Base-by-base conservation (phyloP, 306 rosid genomes). In the Abrus precatorius region DNA sequence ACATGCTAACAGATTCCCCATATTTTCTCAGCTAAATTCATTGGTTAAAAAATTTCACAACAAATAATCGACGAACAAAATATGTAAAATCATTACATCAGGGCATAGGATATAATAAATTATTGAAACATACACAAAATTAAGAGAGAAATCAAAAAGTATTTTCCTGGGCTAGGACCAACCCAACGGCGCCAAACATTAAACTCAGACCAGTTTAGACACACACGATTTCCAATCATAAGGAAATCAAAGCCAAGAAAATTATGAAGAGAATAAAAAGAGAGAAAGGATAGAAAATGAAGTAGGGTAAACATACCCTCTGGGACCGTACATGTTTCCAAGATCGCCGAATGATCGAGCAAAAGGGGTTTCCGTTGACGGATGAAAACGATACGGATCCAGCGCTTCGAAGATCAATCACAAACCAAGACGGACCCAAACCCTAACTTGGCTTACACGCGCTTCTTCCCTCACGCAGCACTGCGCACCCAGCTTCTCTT, bases 301-400 rank as follows among this genome's bases (percentile, higher is more conserved):
- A 55, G 71, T 6, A 50, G 13, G 6, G 28, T 1, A 0, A 6
- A 55, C 82, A 54, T 84, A 84, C 87, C 87, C 85, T 49, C 87
- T 77, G 1, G 80, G 81, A 6, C 85, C 87, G 61, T 75, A 80
- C 82, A 84, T 80, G 76, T 9, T 68, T 36, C 86, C 86, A 3
- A 60, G 71, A 55, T 78, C 81, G 64, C 43, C 7, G 82, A 69
- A 84, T 6, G 82, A 62, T 43, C 79, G 85, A 72, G 75, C 30
- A 32, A 75, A 75, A 2, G 87, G 70, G 9, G 85, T 1, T 29
- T 84, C 87, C 14, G 69, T 1, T 0, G 85, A 76, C 34, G 82
- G 85, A 80, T 82, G 87, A 64, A 62, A 72, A 47, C 85, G 87
- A 76, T 80, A 76, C 28, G 85, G 82, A 70, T 84, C 87, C 87